These are phyloP conservation scores for Trypanosoma lewisi DNA, from an alignment of 208 protist species.

Conservation along the genomic window DNA sequence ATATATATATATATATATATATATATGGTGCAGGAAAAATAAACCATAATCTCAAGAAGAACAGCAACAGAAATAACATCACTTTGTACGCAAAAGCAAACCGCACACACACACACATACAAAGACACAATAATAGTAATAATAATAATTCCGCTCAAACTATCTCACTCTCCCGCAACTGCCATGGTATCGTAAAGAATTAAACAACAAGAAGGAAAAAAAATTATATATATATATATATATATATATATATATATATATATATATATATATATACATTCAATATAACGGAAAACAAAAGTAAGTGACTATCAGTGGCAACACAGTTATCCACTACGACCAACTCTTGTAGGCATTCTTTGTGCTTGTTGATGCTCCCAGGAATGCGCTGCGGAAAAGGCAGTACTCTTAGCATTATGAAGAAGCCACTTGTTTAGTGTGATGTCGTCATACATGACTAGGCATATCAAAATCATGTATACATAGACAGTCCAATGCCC, in stretches of 20 bases:
- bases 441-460: slow-evolving; percentile 88
- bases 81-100: background rate
- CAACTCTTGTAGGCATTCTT: background rate
- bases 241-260: no score
- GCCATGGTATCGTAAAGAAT: slow-evolving; percentile 6
- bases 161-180: background rate
- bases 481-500: slow-evolving; percentile 83
- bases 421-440: slow-evolving; percentile 73
- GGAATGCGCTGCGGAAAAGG: slow-evolving; percentile 31
- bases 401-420: slow-evolving; percentile 68
- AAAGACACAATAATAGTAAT: background rate
- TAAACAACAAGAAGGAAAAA: slow-evolving; percentile 17
- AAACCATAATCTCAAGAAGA: background rate
- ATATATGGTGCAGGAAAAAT: no score
- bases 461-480: slow-evolving; percentile 79
- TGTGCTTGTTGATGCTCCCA: slow-evolving; percentile 12
- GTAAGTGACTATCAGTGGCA: no score
- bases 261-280: no score
- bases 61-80: background rate
- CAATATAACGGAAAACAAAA: no score
- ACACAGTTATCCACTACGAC: background rate
- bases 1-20: background rate
- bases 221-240: background rate
- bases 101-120: background rate
- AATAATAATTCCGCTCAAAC: background rate